Conservation (phyloP, 2,329 filamentous ascomycete species). For the Colletotrichum graminicola region DNA sequence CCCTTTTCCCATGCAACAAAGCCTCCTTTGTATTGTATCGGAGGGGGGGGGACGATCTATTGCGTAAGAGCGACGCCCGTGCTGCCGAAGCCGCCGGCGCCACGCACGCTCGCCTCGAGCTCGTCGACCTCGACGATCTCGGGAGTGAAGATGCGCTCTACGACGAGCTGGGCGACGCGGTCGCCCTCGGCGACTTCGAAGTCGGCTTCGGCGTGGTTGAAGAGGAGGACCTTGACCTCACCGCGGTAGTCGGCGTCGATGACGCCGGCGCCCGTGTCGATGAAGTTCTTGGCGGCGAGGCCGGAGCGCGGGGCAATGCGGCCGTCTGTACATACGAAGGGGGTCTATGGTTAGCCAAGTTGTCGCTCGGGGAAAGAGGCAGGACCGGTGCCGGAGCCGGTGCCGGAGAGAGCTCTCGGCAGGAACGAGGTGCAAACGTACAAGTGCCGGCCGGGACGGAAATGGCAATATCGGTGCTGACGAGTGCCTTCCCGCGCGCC, state of each 20-base stretch:
- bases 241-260: constrained; percentile 98
- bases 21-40: neutral
- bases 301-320: constrained; percentile 92
- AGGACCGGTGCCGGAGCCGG: neutral
- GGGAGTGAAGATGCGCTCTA: constrained; percentile 95
- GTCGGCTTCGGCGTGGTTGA: constrained; percentile 88
- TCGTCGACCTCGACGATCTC: constrained; percentile 90
- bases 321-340: constrained; percentile 70
- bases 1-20: neutral
- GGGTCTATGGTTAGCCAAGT: constrained; percentile 24
- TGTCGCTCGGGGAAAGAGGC: neutral
- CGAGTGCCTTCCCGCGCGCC: constrained; percentile 83
- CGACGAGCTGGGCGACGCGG: constrained; percentile 90
- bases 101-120: constrained; percentile 90
- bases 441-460: constrained; percentile 91
- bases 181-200: constrained; percentile 88
- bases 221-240: constrained; percentile 92
- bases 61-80: constrained; percentile 67
- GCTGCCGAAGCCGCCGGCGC: constrained; percentile 91
- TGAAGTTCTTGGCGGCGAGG: constrained; percentile 92
- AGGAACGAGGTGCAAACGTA: constrained; percentile 59
- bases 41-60: neutral
- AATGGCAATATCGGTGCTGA: constrained; percentile 92
- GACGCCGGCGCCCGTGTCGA: constrained; percentile 94
- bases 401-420: neutral